Evolutionary conservation across 495 filamentous ascomycete genomes (phyloP), one percentile per base, ranked within the genome.

Genomic region (Pyrenula massariospora): DNA sequence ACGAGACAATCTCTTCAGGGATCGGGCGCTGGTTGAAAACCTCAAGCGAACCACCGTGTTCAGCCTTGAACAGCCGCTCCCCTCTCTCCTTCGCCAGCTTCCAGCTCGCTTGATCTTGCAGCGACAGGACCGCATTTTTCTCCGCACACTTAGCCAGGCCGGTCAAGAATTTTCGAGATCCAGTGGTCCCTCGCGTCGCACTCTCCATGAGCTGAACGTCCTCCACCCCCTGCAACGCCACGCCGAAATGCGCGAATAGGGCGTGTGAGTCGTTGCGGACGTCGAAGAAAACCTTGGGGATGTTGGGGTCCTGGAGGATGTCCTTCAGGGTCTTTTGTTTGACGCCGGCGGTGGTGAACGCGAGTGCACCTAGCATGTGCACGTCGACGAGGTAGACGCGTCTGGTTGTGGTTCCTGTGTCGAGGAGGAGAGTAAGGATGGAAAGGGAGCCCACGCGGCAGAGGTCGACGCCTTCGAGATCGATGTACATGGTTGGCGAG

Each of bases 181-280:
- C 57, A 0, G 21, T 54, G 15, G 31, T 42, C 31, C 5, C 15
- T 5, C 80, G 62, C 0, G 65, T 66, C 3, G 73, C 76, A 3
- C 68, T 54, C 54, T 84, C 77, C 74, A 85, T 76, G 0, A 84
- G 68, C 61, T 85, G 82, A 10, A 85, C 48, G 56, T 84, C 80
- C 1, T 71, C 36, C 1, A 82, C 58, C 0, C 78, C 76, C 1
- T 49, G 58, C 0, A 78, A 61, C 0, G 57, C 24, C 24, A 78
- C 60, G 2, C 60, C 49, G 58, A 63, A 82, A 20, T 73, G 77
- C 52, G 54, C 52, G 55, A 68, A 81, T 0, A 85, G 60, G 1
- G 79, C 80, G 56, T 84, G 77, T 0, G 81, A 77, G 57, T 82
- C 77, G 57, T 77, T 67, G 12, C 70, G 66, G 49, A 71, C 64